Percentiles rank a stretch among this genome's conserved stretches.
These are phyloP conservation scores for Kingdonia uniflora DNA, from an alignment of 164 flowering plant species.

Conservation along the genomic window DNA sequence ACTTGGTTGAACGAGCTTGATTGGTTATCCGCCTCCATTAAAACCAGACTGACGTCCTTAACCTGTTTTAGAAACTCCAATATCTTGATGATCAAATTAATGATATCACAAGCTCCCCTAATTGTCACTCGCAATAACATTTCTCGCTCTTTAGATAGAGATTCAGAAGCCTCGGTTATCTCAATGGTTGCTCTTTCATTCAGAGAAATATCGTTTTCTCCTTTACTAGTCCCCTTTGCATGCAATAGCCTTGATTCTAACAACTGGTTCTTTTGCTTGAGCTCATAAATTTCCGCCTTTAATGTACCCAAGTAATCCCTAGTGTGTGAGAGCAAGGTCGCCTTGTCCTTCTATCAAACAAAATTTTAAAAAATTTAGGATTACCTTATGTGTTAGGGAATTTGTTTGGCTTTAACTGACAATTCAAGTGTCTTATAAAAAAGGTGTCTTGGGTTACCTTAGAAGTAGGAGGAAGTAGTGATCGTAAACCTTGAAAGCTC, in stretches of 20 bases:
- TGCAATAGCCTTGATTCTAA: slow-evolving; percentile 30
- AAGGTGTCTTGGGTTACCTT: slow-evolving; percentile 40
- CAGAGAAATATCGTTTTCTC: slow-evolving; percentile 7
- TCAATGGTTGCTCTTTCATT: slow-evolving; percentile 24
- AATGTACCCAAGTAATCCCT: slow-evolving; percentile 42
- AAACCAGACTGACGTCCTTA: slow-evolving; percentile 28
- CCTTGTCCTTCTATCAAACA: slow-evolving; percentile 61
- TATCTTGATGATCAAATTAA: slow-evolving; percentile 28
- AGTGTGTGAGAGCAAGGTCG: slow-evolving; percentile 44
- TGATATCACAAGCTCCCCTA: slow-evolving; percentile 20
- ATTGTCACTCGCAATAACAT: slow-evolving; percentile 34
- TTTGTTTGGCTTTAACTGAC: neutral
- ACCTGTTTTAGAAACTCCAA: slow-evolving; percentile 44
- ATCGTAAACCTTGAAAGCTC: slow-evolving; percentile 52
- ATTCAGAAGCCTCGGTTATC: slow-evolving; percentile 19
- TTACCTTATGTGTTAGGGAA: neutral
- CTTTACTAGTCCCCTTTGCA: slow-evolving; percentile 7
- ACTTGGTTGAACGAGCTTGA: slow-evolving; percentile 13
- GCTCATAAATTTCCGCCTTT: slow-evolving; percentile 41
- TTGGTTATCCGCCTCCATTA: slow-evolving; percentile 33
- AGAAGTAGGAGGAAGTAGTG: slow-evolving; percentile 72
- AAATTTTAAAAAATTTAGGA: neutral
- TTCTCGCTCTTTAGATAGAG: slow-evolving; percentile 25
- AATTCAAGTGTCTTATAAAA: neutral
- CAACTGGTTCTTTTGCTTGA: slow-evolving; percentile 29